Evolutionary conservation across 176 grass and related monocot species (phyloP).

Genomic region (Neostapfia colusana): DNA sequence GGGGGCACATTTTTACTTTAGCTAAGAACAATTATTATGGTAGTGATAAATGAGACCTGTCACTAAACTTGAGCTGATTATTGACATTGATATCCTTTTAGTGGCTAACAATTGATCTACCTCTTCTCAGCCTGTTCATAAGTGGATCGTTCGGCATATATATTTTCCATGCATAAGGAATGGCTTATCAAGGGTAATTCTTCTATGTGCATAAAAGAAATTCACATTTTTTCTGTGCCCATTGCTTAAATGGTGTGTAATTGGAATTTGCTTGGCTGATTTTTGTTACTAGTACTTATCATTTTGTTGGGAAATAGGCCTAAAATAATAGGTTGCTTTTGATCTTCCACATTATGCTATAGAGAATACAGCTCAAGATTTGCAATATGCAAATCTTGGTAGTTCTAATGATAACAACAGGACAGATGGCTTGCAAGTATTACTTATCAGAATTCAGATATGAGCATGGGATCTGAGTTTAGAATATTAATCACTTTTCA

Average conservation of each 20-base stretch:
- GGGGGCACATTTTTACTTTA: not conserved
- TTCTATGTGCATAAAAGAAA: constrained; percentile 3
- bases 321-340: constrained; percentile 4
- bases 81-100: constrained; percentile 13
- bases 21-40: constrained; percentile 12
- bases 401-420: not conserved
- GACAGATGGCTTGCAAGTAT: not conserved
- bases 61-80: not conserved
- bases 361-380: not conserved
- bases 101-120: constrained; percentile 39
- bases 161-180: constrained; percentile 92
- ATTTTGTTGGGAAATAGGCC: not conserved
- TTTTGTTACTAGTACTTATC: not conserved
- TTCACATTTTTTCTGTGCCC: not conserved
- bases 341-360: constrained; percentile 16
- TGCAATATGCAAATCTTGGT: not conserved
- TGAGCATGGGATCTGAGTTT: not conserved
- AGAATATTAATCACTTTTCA: not conserved
- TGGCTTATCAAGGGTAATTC: constrained; percentile 80
- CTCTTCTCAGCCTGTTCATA: constrained; percentile 88
- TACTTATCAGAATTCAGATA: not conserved
- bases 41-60: constrained; percentile 6
- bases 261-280: not conserved
- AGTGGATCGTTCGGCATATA: constrained; percentile 89
- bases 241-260: not conserved